Evolutionary conservation across 129 eudicot species (phyloP).

Genomic region (Mikania micrantha): DNA sequence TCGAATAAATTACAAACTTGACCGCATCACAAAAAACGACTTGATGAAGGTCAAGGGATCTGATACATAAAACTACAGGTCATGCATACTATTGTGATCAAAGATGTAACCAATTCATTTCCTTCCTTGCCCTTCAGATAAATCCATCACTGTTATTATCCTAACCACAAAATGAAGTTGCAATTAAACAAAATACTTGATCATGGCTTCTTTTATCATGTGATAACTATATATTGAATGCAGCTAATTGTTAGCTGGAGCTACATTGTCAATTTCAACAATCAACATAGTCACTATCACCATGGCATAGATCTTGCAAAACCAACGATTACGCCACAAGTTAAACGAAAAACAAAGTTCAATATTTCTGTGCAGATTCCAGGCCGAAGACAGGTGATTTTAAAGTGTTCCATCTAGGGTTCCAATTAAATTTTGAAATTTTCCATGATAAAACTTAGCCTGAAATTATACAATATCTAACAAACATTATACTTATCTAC

Average conservation of each 20-base stretch:
- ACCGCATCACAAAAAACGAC: neutral
- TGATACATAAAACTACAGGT: neutral
- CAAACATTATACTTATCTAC: neutral
- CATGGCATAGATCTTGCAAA: neutral
- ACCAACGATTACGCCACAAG: neutral
- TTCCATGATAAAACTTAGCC: neutral
- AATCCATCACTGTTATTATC: neutral
- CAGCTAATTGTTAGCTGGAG: neutral
- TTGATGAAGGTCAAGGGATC: neutral
- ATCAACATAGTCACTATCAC: neutral
- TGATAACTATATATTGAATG: neutral
- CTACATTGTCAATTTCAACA: slow-evolving; percentile 6
- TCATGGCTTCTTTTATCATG: neutral
- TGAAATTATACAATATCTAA: neutral
- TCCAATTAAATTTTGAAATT: neutral
- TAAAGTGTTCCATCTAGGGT: slow-evolving; percentile 10
- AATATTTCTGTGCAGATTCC: neutral
- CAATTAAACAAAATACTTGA: neutral
- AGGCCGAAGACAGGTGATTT: neutral
- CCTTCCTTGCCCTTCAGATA: no score
- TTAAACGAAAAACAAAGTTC: neutral
- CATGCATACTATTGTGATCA: neutral
- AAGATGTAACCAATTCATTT: no score
- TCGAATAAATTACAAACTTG: neutral
- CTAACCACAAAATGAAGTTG: neutral